phyloP scores from a whole-genome alignment of 805 yeast species.

The Jamesozyma rosinii region DNA sequence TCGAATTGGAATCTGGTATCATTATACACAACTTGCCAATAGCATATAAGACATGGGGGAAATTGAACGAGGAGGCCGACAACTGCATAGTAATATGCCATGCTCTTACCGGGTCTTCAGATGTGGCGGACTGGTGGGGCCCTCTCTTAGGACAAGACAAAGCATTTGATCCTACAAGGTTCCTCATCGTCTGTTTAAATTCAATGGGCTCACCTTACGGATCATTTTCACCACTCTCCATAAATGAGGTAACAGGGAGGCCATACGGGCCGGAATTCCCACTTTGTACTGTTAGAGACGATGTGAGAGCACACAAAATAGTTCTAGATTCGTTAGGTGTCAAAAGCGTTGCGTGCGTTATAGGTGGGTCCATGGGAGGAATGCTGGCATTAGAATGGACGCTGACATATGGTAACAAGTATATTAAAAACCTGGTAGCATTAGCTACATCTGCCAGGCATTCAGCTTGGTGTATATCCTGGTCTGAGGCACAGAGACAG shows the following conservation, averaged over 20 bases:
- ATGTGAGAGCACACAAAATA: slow-evolving; percentile 65
- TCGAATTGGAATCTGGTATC: slow-evolving; percentile 76
- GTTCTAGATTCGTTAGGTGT: slow-evolving; percentile 76
- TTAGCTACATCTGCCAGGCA: slow-evolving; percentile 91
- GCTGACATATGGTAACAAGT: slow-evolving; percentile 48
- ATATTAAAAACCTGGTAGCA: slow-evolving; percentile 65
- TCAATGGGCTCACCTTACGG: slow-evolving; percentile 97
- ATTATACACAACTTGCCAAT: slow-evolving; percentile 64
- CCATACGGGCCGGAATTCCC: slow-evolving; percentile 94
- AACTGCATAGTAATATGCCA: slow-evolving; percentile 90
- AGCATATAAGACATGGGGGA: slow-evolving; percentile 95
- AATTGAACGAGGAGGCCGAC: slow-evolving; percentile 54
- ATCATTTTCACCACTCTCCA: slow-evolving; percentile 80
- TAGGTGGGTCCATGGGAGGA: slow-evolving; percentile 99
- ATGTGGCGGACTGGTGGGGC: slow-evolving; percentile 98
- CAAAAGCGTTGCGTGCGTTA: slow-evolving; percentile 67
- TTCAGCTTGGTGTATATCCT: slow-evolving; percentile 96
- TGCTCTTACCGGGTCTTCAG: slow-evolving; percentile 92
- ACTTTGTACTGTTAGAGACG: slow-evolving; percentile 86
- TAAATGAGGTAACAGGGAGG: slow-evolving; percentile 65
- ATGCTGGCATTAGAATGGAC: slow-evolving; percentile 90
- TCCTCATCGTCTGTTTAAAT: slow-evolving; percentile 78
- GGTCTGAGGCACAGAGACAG: slow-evolving; percentile 98
- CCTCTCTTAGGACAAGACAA: slow-evolving; percentile 72
- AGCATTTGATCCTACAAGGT: slow-evolving; percentile 86